Percentiles rank a stretch among this genome's conserved stretches.
Evolutionary conservation across 495 filamentous ascomycete species (phyloP).

Genomic region (Tuber brumale): DNA sequence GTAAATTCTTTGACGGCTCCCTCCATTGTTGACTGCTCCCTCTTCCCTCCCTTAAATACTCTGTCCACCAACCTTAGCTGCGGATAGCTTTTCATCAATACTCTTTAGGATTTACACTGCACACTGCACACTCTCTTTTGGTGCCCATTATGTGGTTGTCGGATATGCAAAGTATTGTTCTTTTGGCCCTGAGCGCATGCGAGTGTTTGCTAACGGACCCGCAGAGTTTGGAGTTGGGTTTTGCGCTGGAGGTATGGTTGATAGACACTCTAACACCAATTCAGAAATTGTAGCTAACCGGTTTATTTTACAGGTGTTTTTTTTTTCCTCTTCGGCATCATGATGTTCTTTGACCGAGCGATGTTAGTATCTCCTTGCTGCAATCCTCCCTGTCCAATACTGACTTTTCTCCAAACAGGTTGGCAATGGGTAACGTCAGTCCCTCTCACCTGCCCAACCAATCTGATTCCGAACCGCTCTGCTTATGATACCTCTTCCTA

Average conservation of each 20-base stretch:
- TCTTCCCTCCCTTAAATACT: neutral
- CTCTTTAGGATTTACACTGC: neutral
- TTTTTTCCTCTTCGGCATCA: slow-evolving; percentile 85
- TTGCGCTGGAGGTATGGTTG: slow-evolving; percentile 67
- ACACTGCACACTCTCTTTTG: neutral
- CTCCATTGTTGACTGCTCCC: neutral
- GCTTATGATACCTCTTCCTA: slow-evolving; percentile 22
- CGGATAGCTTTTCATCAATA: neutral
- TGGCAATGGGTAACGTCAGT: slow-evolving; percentile 81
- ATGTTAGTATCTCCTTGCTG: slow-evolving; percentile 51
- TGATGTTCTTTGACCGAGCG: slow-evolving; percentile 95
- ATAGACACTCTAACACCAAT: neutral
- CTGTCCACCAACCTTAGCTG: neutral
- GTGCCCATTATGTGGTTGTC: slow-evolving; percentile 74
- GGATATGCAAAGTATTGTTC: slow-evolving; percentile 74
- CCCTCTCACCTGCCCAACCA: slow-evolving; percentile 1
- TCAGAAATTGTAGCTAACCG: slow-evolving; percentile 21
- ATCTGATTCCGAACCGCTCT: slow-evolving; percentile 7
- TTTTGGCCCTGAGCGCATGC: neutral
- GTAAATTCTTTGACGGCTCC: slow-evolving; percentile 1
- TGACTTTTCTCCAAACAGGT: slow-evolving; percentile 44
- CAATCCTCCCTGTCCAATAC: neutral
- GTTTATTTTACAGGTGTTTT: slow-evolving; percentile 58
- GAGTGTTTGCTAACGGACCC: slow-evolving; percentile 36
- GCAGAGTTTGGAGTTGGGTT: slow-evolving; percentile 92